Evolutionary conservation across 805 yeast species (phyloP), one percentile per base, ranked within the genome.

Genomic region (Kuraishia capsulata): DNA sequence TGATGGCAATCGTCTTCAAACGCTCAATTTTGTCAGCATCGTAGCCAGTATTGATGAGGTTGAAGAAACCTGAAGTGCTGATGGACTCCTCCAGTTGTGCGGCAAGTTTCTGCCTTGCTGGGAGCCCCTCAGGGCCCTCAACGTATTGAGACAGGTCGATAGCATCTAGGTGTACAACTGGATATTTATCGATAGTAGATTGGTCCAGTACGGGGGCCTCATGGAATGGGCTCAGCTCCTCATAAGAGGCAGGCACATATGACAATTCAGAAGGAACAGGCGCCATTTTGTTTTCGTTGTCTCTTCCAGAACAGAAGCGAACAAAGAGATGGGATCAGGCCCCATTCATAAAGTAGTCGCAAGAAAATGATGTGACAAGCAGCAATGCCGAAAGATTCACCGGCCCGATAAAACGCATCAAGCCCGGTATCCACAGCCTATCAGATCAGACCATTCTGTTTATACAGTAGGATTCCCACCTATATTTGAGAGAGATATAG

Each of bases 61-160:
- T 62, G 52, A 69, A 65, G 44, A 69, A 69, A 1, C 75, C 75
- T 38, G 61, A 59, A 2, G 65, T 59, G 2, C 64, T 52, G 20
- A 69, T 45, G 1, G 73, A 62, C 24, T 49, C 45, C 40, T 68
- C 72, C 9, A 69, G 49, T 36, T 58, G 54, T 1, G 36, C 41
- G 2, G 73, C 73, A 30, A 68, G 51, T 9, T 30, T 38, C 40
- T 49, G 42, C 26, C 73, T 46, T 14, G 50, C 39, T 10, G 42
- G 48, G n/a, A 53, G 47, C 11, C 57, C 57, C 31, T 59, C 65
- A 1, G 56, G 53, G 1, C 71, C 72, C 20, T 63, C 64, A 17
- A 50, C 41, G 43, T 47, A 67, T 20, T 51, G 44, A 1, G 61
- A 43, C 16, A 68, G 50, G 39, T 69, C 72, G 39, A 68, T 52